These are phyloP conservation scores for Phoenix dactylifera DNA, from an alignment of 176 grass and related monocot genomes.

Conservation along the genomic window DNA sequence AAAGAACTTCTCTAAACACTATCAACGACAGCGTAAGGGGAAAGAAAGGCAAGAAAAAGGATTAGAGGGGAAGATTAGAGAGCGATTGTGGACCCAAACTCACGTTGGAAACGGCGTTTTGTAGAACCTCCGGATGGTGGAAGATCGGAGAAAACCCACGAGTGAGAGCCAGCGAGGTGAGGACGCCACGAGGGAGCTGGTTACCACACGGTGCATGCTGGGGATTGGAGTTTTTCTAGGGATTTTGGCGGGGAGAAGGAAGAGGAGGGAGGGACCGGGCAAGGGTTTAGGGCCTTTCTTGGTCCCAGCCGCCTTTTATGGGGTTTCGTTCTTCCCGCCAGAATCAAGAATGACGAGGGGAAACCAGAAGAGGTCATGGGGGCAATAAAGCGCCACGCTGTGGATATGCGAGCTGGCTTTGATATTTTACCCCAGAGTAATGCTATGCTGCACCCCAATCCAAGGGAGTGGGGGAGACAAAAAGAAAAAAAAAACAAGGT, in stretches of 20 bases:
- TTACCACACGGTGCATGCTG: constrained; percentile 61
- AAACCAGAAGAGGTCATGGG: no score
- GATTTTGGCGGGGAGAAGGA: background rate
- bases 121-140: constrained; percentile 7
- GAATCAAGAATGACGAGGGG: background rate
- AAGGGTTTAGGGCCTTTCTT: background rate
- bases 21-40: background rate
- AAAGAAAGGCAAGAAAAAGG: background rate
- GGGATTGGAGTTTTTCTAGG: constrained; percentile 11
- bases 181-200: constrained; percentile 52
- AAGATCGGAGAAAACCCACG: constrained; percentile 50
- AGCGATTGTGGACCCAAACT: background rate
- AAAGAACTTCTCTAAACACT: background rate
- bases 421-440: no score
- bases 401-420: no score
- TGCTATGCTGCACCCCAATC: no score
- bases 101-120: constrained; percentile 40
- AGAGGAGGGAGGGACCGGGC: background rate
- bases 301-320: background rate
- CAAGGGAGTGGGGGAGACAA: no score
- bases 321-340: constrained; percentile 17
- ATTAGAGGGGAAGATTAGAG: background rate
- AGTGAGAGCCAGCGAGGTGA: constrained; percentile 54
- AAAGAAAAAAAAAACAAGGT: no score
- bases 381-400: no score